Evolutionary conservation across 805 yeast species (phyloP).

Genomic region (Kurtzmaniella fragi): DNA sequence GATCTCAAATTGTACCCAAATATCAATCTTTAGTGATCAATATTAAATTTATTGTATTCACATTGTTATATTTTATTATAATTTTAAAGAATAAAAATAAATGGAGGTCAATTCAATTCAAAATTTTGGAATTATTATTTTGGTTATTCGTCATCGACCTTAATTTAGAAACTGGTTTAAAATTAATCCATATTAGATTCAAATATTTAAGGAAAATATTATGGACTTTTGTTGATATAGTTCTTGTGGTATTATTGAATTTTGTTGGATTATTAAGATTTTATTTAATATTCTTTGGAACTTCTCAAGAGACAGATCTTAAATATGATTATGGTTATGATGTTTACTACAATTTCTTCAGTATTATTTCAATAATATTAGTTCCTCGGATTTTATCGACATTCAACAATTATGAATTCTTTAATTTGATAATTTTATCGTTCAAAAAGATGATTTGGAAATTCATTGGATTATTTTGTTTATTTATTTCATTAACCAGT

Average conservation of each 20-base stretch:
- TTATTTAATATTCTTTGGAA: conserved; percentile 7
- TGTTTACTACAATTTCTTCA: conserved; percentile 28
- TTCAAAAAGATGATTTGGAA: conserved; percentile 48
- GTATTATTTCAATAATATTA: conserved; percentile 43
- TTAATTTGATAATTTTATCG: conserved; percentile 48
- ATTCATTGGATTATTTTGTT: conserved; percentile 42
- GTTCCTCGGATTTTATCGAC: conserved; percentile 47
- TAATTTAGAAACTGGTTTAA: conserved; percentile 42
- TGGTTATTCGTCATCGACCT: conserved; percentile 44
- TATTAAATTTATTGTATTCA: conserved; percentile 25
- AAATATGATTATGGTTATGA: conserved; percentile 6
- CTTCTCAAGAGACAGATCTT: neutral
- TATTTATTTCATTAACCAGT: conserved; percentile 45
- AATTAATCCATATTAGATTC: conserved; percentile 40
- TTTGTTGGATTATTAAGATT: conserved; percentile 22
- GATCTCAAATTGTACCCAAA: conserved; percentile 35
- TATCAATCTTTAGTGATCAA: conserved; percentile 38
- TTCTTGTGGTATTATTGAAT: conserved; percentile 35
- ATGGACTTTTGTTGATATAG: conserved; percentile 50
- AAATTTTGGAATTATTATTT: conserved; percentile 30
- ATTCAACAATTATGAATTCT: conserved; percentile 47
- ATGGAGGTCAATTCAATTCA: conserved; percentile 4
- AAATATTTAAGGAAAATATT: conserved; percentile 42
- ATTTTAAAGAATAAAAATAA: conserved; percentile 19
- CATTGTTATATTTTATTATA: conserved; percentile 24